Base-by-base conservation (phyloP, 257 asterid species). In the Prunella vulgaris region DNA sequence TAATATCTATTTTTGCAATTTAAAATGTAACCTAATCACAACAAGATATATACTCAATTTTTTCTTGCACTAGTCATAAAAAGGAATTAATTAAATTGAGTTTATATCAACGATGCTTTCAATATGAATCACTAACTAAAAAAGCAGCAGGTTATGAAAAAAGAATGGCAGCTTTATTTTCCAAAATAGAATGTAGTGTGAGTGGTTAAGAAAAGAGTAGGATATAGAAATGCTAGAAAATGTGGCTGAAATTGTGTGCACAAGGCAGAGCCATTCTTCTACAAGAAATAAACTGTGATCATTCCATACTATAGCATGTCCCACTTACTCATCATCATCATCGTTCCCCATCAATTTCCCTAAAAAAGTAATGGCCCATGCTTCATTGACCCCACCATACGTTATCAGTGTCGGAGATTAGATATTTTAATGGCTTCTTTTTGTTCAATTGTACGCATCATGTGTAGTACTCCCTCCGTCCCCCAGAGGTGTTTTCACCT, bases 171-270 rank as follows among this genome's bases (percentile, higher is more conserved):
- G 58, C 10, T 12, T 17, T 5, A 3, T 42, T 52, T 74, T 66
- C 38, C 15, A 6, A 74, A 68, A 10, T 10, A 33, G 69, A n/a
- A n/a, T n/a, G 28, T 8, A 44, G 51, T 51, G n/a, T 20, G 44
- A 64, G 74, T 66, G 77, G 74, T 66, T 59, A 25, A 71, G 67
- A 53, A 20, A 32, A 25, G 13, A 49, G 35, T 7, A 17, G 21
- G 10, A 51, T 20, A 5, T 54, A 7, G 72, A 27, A 53, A 57
- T 28, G 58, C 40, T 35, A 9, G 68, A 61, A 64, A 51, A 60
- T 72, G 81, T 72, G 81, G 81, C 64, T 77, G 71, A 74, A 60
- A 67, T 66, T 77, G 81, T 77, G 74, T 66, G 46, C 52, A 24
- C 48, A 64, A 64, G n/a, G n/a, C n/a, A n/a, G n/a, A n/a, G n/a